A percentile compares a stretch with the other conserved stretches of the same genome.
Evolutionary conservation across 2,329 filamentous ascomycete genomes (phyloP).

Genomic region (Pochonia chlamydosporia): DNA sequence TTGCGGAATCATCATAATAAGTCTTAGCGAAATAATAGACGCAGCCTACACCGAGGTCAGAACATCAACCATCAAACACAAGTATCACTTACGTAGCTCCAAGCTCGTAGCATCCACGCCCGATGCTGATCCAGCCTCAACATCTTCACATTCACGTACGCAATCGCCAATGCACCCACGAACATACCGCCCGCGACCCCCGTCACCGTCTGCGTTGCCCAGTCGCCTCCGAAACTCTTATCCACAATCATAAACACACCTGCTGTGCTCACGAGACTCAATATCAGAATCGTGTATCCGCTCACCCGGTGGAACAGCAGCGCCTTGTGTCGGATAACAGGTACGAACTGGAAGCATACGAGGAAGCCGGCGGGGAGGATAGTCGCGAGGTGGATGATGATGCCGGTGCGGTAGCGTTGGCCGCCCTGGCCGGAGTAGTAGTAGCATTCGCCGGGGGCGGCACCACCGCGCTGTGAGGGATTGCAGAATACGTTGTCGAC

Average conservation of each 20-base stretch:
- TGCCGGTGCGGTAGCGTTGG: slow-evolving; percentile 32
- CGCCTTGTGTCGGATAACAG: slow-evolving; percentile 36
- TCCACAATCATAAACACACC: slow-evolving; percentile 48
- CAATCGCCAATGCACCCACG: slow-evolving; percentile 33
- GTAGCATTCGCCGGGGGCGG: slow-evolving; percentile 33
- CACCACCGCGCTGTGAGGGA: neutral
- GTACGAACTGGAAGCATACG: slow-evolving; percentile 40
- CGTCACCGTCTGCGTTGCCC: slow-evolving; percentile 37
- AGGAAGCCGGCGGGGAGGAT: slow-evolving; percentile 38
- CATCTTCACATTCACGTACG: slow-evolving; percentile 49
- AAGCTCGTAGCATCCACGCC: slow-evolving; percentile 54
- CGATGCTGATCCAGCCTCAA: slow-evolving; percentile 56
- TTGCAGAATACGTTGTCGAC: slow-evolving; percentile 30
- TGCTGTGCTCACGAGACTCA: slow-evolving; percentile 37
- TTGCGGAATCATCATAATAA: slow-evolving; percentile 37
- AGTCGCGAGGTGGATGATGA: slow-evolving; percentile 36
- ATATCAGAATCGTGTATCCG: slow-evolving; percentile 45
- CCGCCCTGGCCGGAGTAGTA: slow-evolving; percentile 22
- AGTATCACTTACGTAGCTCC: slow-evolving; percentile 39
- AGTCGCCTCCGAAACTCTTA: slow-evolving; percentile 44
- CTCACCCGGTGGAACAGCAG: slow-evolving; percentile 52
- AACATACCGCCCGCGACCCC: slow-evolving; percentile 39
- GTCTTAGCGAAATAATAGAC: slow-evolving; percentile 41
- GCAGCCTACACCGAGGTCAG: slow-evolving; percentile 26
- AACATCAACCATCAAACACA: neutral